phyloP scores from a whole-genome alignment of 2,329 filamentous ascomycete genomes.

The Aspergillus phoenicis region DNA sequence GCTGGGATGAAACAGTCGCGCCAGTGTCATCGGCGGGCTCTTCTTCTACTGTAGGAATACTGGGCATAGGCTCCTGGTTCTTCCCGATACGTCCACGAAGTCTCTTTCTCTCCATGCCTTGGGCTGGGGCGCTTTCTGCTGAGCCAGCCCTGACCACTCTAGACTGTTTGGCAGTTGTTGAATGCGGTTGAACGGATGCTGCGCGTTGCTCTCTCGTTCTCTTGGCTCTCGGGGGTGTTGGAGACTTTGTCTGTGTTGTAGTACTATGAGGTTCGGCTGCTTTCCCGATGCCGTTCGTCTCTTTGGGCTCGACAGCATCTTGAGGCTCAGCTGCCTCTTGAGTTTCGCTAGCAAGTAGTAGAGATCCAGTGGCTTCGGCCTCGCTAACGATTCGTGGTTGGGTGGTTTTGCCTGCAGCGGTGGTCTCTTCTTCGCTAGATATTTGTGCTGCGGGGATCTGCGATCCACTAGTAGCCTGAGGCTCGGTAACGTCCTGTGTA shows the following conservation, averaged over 20 bases:
- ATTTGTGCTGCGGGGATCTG: neutral
- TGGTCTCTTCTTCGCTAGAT: neutral
- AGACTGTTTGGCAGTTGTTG: neutral
- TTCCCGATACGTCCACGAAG: slow-evolving; percentile 16
- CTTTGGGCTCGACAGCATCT: neutral
- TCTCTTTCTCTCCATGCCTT: slow-evolving; percentile 6
- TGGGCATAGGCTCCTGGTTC: slow-evolving; percentile 1
- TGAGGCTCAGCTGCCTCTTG: neutral
- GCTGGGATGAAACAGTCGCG: slow-evolving; percentile 1
- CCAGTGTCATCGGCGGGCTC: slow-evolving; percentile 1
- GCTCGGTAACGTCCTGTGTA: neutral
- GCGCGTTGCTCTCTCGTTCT: slow-evolving; percentile 12
- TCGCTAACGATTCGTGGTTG: neutral
- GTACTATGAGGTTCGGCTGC: neutral
- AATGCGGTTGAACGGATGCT: slow-evolving; percentile 3
- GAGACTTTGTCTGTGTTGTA: neutral
- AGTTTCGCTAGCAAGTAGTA: neutral
- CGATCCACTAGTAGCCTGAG: neutral
- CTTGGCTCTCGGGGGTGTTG: neutral
- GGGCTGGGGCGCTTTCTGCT: slow-evolving; percentile 1
- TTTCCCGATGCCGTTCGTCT: neutral
- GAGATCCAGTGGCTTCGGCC: neutral
- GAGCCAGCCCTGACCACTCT: neutral
- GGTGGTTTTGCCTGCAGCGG: neutral
- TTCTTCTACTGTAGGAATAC: neutral